Evolutionary conservation across 345 rosid species (phyloP).

Genomic region (Erodium maritimum): DNA sequence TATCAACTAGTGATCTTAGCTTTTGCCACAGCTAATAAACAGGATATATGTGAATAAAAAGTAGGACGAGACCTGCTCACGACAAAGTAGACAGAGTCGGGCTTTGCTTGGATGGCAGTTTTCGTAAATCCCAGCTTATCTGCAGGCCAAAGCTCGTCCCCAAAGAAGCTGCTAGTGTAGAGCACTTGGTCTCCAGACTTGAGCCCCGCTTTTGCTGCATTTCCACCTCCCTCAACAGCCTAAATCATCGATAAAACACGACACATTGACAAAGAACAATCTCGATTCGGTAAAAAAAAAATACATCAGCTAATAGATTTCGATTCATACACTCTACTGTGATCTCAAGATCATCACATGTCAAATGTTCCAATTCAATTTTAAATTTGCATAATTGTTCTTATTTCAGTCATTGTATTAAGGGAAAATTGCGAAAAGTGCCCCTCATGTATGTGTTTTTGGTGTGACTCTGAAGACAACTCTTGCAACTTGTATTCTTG

Average conservation of each 20-base stretch:
- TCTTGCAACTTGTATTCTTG: too few species aligned
- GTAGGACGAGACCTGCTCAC: slow-evolving; percentile 51
- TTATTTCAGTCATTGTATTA: too few species aligned
- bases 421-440: too few species aligned
- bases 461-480: too few species aligned
- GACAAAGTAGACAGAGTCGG: slow-evolving; percentile 88
- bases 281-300: neutral
- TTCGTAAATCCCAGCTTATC: slow-evolving; percentile 94
- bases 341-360: too few species aligned
- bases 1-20: too few species aligned
- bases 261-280: neutral
- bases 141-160: slow-evolving; percentile 99
- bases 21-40: neutral
- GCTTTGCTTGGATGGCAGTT: slow-evolving; percentile 97
- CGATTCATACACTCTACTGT: too few species aligned
- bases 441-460: too few species aligned
- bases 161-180: slow-evolving; percentile 96
- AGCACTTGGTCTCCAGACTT: slow-evolving; percentile 87
- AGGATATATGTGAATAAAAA: neutral
- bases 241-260: slow-evolving; percentile 10
- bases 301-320: neutral
- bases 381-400: too few species aligned
- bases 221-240: slow-evolving; percentile 94
- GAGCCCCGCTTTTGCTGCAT: slow-evolving; percentile 89
- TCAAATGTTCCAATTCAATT: too few species aligned